Evolutionary conservation across 768 basidiomycete genomes (phyloP), one percentile per base, ranked within the genome.

Genomic region (Xanthoconium stramineum): DNA sequence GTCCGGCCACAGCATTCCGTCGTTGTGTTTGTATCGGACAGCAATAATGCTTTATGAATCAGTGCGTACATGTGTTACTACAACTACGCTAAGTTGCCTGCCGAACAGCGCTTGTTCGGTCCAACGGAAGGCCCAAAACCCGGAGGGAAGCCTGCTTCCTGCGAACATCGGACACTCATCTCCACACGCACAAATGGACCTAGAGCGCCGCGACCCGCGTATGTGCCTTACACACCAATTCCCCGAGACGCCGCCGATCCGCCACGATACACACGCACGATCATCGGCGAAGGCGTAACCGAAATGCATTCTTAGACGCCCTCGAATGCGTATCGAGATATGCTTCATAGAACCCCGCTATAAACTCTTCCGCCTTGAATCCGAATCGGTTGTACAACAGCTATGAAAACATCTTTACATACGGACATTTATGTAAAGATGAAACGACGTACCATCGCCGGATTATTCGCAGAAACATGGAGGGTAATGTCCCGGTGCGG

Each of bases 341-440:
- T 43, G 85, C 78, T 43, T 89, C 86, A 61, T 93, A 93, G 63
- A 93, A 92, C 19, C 87, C 88, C 20, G 82, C 83, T 20, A 92
- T 78, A 56, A 91, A 91, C 65, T 88, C 89, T 71, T 92, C 90
- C 0, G 88, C 87, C 61, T 93, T 92, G 78, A 93, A 91, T 29
- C 91, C 90, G 62, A 93, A 91, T 48, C 83, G 85, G 59, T 93
- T 92, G 72, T 92, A 93, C 17, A 93, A 69, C 5, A 91, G 72
- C 89, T 91, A 9, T n/a, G n/a, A n/a, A n/a, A n/a, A n/a, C 10
- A 15, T 6, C 6, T 9, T 6, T 19, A 42, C 14, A 28, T 17
- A n/a, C 29, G 20, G 1, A 15, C 14, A n/a, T 8, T 30, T 13
- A 17, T 45, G 14, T 5, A 3, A 37, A 4, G 5, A 36, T 5